These are phyloP conservation scores for Annulohypoxylon moriforme DNA, from an alignment of 495 filamentous ascomycete species.

Conservation along the genomic window DNA sequence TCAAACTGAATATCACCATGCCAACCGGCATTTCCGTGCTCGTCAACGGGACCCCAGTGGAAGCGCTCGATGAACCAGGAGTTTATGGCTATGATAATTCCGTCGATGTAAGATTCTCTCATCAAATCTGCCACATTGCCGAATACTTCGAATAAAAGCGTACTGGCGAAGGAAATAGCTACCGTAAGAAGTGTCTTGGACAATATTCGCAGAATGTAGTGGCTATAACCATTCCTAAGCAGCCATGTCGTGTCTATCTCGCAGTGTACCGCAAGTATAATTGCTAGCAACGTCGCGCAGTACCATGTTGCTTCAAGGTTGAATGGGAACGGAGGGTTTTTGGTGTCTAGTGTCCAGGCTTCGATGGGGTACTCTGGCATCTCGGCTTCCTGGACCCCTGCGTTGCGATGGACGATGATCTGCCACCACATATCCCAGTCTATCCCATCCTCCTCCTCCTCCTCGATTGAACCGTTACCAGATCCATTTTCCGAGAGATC, in stretches of 20 bases:
- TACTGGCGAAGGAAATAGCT: constrained; percentile 35
- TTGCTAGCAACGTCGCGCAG: constrained; percentile 22
- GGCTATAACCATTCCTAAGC: constrained; percentile 4
- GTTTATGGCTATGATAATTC: constrained; percentile 2
- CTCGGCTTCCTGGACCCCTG: background rate
- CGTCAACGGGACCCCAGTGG: constrained; percentile 28
- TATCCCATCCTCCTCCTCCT: background rate
- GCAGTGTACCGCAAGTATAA: constrained; percentile 17
- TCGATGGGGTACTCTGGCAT: background rate
- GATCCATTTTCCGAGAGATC: background rate
- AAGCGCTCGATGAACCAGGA: constrained; percentile 11
- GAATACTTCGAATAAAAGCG: constrained; percentile 33
- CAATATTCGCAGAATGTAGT: constrained; percentile 28
- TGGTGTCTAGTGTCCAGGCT: constrained; percentile 2
- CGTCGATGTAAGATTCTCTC: constrained; percentile 1
- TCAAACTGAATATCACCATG: constrained; percentile 9
- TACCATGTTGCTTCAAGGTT: constrained; percentile 28
- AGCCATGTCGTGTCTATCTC: constrained; percentile 32
- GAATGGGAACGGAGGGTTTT: constrained; percentile 36
- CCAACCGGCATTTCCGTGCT: constrained; percentile 6
- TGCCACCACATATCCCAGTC: constrained; percentile 35
- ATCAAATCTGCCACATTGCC: constrained; percentile 12
- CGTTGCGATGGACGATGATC: constrained; percentile 35
- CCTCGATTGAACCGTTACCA: no score
- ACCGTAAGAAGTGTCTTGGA: constrained; percentile 26